Conservation (phyloP, 164 flowering plant genomes). For the Macadamia tetraphylla region DNA sequence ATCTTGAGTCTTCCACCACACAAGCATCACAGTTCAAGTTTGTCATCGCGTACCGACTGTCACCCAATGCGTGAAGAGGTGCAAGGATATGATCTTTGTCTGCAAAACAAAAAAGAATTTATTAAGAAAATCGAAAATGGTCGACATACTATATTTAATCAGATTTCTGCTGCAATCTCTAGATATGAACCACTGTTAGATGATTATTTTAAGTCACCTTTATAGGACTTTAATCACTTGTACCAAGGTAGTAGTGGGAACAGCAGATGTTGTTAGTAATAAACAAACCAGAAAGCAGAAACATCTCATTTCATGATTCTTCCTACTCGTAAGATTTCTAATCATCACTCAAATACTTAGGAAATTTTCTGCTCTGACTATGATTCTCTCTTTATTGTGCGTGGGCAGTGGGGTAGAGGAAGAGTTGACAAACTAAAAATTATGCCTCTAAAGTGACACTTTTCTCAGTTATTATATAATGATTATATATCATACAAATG, state of each 20-base stretch:
- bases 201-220: neutral
- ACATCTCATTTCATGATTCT: neutral
- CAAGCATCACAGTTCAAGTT: too few species aligned
- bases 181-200: conserved; percentile 5
- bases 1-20: too few species aligned
- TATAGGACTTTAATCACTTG: neutral
- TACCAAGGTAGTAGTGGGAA: conserved; percentile 19
- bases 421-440: conserved; percentile 37
- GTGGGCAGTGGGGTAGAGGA: conserved; percentile 9
- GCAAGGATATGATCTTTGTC: neutral
- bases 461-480: neutral
- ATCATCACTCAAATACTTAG: neutral
- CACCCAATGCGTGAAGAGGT: neutral
- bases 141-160: neutral
- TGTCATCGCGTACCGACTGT: too few species aligned
- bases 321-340: neutral
- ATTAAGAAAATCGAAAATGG: neutral
- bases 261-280: conserved; percentile 18
- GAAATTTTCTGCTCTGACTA: neutral
- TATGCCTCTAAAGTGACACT: neutral
- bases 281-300: conserved; percentile 5
- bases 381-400: conserved; percentile 15
- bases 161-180: neutral
- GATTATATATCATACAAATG: too few species aligned
- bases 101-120: neutral